Evolutionary conservation across 345 rosid genomes (phyloP).

Genomic region (Psidium friedrichsthalianum): DNA sequence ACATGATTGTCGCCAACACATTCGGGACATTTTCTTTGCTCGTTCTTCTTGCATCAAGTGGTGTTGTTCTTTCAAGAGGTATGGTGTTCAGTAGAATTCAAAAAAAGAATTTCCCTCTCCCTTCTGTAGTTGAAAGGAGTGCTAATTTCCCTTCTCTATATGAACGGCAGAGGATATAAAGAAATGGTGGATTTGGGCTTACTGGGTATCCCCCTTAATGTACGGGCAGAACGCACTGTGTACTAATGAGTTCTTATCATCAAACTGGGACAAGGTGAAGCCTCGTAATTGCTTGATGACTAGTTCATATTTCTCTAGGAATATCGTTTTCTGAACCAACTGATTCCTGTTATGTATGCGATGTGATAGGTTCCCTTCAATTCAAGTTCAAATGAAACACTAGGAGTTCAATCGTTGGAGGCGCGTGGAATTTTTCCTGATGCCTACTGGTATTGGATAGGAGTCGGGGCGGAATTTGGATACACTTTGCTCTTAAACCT

Average conservation of each 20-base stretch:
- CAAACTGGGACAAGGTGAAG: constrained; percentile 39
- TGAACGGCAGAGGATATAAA: constrained; percentile 28
- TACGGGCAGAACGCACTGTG: constrained; percentile 47
- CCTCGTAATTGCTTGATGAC: neutral
- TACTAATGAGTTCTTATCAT: constrained; percentile 39
- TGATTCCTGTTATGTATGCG: neutral
- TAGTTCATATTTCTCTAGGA: neutral
- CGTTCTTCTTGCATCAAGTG: constrained; percentile 12
- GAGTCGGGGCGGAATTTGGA: constrained; percentile 25
- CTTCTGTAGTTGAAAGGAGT: neutral
- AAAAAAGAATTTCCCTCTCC: neutral
- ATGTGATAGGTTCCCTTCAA: neutral
- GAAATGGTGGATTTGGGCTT: constrained; percentile 60
- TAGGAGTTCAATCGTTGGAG: constrained; percentile 31
- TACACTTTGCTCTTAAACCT: constrained; percentile 26
- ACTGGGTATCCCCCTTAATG: constrained; percentile 50
- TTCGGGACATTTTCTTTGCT: constrained; percentile 29
- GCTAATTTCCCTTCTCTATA: neutral
- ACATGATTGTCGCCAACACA: constrained; percentile 29
- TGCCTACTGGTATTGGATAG: constrained; percentile 48
- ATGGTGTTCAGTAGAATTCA: neutral
- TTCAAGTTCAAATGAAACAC: constrained; percentile 9
- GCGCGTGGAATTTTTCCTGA: constrained; percentile 24
- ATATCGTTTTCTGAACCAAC: neutral
- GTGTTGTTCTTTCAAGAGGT: constrained; percentile 30